Evolutionary conservation across 1,284 basidiomycete genomes (phyloP).

Genomic region (Ustanciosporium gigantosporum): DNA sequence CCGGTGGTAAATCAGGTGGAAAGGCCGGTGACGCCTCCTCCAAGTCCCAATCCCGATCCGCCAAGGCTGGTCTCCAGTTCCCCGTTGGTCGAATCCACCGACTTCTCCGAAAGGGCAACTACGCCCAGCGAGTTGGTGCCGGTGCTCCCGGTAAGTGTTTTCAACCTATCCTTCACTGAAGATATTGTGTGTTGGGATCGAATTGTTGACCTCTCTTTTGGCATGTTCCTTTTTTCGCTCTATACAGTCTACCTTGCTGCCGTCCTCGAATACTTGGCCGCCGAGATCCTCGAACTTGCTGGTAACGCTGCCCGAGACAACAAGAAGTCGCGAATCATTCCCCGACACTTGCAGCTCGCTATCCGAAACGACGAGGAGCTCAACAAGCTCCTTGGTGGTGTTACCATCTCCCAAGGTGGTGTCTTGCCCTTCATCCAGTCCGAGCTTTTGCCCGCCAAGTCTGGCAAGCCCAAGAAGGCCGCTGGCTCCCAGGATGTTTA

Average conservation of each 20-base stretch:
- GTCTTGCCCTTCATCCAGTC: slow-evolving; percentile 92
- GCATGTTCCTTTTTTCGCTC: too few relatives aligned
- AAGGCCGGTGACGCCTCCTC: slow-evolving; percentile 61
- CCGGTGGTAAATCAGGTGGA: slow-evolving; percentile 64
- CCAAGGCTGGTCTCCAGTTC: slow-evolving; percentile 75
- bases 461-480: slow-evolving; percentile 64
- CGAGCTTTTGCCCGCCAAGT: slow-evolving; percentile 73
- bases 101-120: slow-evolving; percentile 86
- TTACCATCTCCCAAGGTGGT: slow-evolving; percentile 75
- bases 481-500: slow-evolving; percentile 59
- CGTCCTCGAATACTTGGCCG: slow-evolving; percentile 86
- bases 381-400: slow-evolving; percentile 65
- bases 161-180: background rate
- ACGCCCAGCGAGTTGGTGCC: slow-evolving; percentile 75
- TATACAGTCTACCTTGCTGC: slow-evolving; percentile 83
- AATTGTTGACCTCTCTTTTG: slow-evolving; percentile 1
- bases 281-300: slow-evolving; percentile 87
- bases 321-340: slow-evolving; percentile 93
- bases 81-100: slow-evolving; percentile 93
- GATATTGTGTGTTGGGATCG: background rate
- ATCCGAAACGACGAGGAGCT: slow-evolving; percentile 96
- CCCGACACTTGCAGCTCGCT: slow-evolving; percentile 86
- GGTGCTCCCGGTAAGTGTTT: slow-evolving; percentile 71
- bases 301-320: slow-evolving; percentile 97
- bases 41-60: slow-evolving; percentile 73